Evolutionary conservation across 163 green algal species (phyloP).

Genomic region (Scenedesmus sp.): DNA sequence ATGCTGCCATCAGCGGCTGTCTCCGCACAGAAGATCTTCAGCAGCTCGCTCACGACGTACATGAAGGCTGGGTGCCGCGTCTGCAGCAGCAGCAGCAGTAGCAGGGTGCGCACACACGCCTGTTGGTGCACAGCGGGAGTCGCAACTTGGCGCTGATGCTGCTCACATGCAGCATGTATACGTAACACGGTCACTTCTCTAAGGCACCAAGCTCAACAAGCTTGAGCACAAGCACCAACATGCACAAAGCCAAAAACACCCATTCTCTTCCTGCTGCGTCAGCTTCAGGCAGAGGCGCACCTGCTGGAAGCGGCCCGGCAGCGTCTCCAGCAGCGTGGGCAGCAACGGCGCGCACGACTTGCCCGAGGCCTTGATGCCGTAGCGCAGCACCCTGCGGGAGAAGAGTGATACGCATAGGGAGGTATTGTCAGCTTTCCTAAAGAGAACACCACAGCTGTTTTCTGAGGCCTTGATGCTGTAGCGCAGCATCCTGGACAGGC

Average conservation of each 20-base stretch:
- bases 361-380: constrained; percentile 74
- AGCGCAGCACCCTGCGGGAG: constrained; percentile 55
- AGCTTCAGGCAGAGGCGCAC: constrained; percentile 51
- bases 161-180: too few species aligned
- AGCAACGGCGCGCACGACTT: constrained; percentile 65
- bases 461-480: constrained; percentile 74
- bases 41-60: constrained; percentile 91
- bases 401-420: background rate
- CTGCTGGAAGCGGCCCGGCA: constrained; percentile 69
- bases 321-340: constrained; percentile 67
- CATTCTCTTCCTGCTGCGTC: background rate
- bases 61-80: constrained; percentile 85
- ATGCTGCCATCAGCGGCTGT: constrained; percentile 58
- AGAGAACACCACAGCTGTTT: constrained; percentile 46
- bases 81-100: background rate
- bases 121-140: background rate
- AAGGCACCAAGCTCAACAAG: too few species aligned
- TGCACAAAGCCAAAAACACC: background rate
- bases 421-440: too few species aligned
- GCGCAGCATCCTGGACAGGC: constrained; percentile 47
- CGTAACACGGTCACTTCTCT: too few species aligned
- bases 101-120: background rate
- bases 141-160: too few species aligned
- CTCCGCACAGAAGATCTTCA: constrained; percentile 90
- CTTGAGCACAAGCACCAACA: too few species aligned